These are phyloP conservation scores for Pythium sukuiense DNA, from an alignment of 352 stramenopile genomes.

Conservation along the genomic window DNA sequence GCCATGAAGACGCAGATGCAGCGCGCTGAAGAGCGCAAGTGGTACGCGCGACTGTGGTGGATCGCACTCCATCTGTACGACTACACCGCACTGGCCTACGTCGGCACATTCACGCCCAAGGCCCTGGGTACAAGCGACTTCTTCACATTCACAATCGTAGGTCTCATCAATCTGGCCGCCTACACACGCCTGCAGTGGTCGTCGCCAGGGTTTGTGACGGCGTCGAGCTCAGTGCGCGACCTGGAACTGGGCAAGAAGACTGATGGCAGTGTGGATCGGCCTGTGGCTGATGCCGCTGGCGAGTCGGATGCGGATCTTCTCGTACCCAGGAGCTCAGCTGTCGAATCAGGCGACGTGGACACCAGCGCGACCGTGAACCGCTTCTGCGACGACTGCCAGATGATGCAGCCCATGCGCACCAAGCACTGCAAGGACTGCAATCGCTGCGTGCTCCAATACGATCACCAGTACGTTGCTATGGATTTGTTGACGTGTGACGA, in stretches of 20 bases:
- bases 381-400: slow-evolving; percentile 59
- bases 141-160: slow-evolving; percentile 38
- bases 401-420: slow-evolving; percentile 61
- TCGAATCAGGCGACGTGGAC: not conserved
- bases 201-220: slow-evolving; percentile 52
- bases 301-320: slow-evolving; percentile 28
- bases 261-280: not conserved
- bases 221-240: slow-evolving; percentile 3
- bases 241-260: slow-evolving; percentile 23
- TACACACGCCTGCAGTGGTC: slow-evolving; percentile 67
- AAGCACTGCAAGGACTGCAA: slow-evolving; percentile 84
- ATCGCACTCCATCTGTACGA: slow-evolving; percentile 58
- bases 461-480: slow-evolving; percentile 62
- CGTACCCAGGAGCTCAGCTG: slow-evolving; percentile 5
- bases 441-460: slow-evolving; percentile 73
- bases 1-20: slow-evolving; percentile 22
- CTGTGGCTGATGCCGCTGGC: slow-evolving; percentile 2
- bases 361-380: slow-evolving; percentile 7
- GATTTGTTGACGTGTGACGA: not conserved
- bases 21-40: slow-evolving; percentile 50
- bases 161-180: slow-evolving; percentile 35
- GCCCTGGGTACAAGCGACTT: slow-evolving; percentile 43
- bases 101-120: slow-evolving; percentile 32
- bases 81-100: slow-evolving; percentile 50
- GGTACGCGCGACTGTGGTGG: slow-evolving; percentile 73